Evolutionary conservation across 345 rosid species (phyloP).

Genomic region (Garcia nutans): DNA sequence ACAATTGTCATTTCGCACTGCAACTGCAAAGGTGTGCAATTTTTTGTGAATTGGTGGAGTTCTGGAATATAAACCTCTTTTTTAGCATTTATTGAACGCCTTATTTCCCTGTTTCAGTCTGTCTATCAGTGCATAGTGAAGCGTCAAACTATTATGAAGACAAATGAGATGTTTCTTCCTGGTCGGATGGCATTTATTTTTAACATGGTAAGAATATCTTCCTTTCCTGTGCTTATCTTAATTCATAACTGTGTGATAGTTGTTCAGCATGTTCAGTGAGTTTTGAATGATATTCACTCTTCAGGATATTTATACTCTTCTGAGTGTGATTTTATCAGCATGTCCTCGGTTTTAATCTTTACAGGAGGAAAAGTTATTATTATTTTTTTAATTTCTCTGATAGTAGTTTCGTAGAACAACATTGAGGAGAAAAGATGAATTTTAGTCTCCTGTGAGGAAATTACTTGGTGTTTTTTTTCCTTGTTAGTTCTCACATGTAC

Average conservation of each 20-base stretch:
- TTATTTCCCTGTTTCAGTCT: slow-evolving; percentile 49
- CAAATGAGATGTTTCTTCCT: slow-evolving; percentile 96
- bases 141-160: slow-evolving; percentile 77
- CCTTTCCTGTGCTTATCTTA: slow-evolving; percentile 4
- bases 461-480: slow-evolving; percentile 2
- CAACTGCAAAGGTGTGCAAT: slow-evolving; percentile 67
- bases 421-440: neutral
- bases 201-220: slow-evolving; percentile 54
- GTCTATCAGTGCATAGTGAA: slow-evolving; percentile 90
- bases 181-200: slow-evolving; percentile 88
- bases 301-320: neutral
- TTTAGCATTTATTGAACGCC: slow-evolving; percentile 4
- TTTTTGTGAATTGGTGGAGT: slow-evolving; percentile 8
- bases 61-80: neutral
- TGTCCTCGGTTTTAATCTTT: neutral
- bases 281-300: neutral
- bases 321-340: neutral
- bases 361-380: neutral
- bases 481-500: neutral
- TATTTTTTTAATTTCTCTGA: neutral
- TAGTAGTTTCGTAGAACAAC: neutral
- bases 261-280: neutral
- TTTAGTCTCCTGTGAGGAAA: neutral
- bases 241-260: neutral
- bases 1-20: slow-evolving; percentile 76